Base-by-base conservation (phyloP, 2,329 filamentous ascomycete genomes). In the Reticulascus tulasneorum region DNA sequence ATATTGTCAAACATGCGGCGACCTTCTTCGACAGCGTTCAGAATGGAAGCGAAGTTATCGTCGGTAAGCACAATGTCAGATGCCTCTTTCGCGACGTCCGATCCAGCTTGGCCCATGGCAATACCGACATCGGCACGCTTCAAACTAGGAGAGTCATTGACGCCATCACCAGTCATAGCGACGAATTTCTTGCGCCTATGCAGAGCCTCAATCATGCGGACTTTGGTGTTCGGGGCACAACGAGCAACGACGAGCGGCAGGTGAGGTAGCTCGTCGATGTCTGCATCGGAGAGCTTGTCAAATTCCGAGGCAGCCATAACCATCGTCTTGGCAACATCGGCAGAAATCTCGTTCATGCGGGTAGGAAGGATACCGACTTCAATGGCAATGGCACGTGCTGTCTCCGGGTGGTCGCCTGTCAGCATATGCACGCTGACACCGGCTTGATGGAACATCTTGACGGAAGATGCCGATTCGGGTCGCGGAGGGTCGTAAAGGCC, bases 401-500 rank as follows among this genome's bases (percentile, higher is more conserved):
- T 85, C 29, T 75, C 73, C 10, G 75, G 75, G 49, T 84, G 79
- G 41, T 85, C 80, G 40, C 80, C 81, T 13, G 81, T 85, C n/a
- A 83, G 67, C 79, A 83, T 83, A 51, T 82, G 78, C 10, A 83
- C 79, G 37, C 71, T 69, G 34, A 83, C 75, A 17, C 79, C 79
- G 23, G 79, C 79, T 37, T 71, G 63, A 42, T 79, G 75, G 48
- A 77, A 82, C 35, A 64, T 62, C 17, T 62, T 56, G 28, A 83
- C 77, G 0, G 77, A 75, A 2, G 65, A 72, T 2, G 70, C 75
- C 4, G 82, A 82, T 51, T 86, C 83, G 0, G 75, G 69, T 2
- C 82, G 80, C 44, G 82, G 83, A 5, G 83, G 82, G 41, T 86
- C 82, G 45, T 84, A 85, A n/a, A 87, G 67, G 32, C 82, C 83